These are phyloP conservation scores for Paracamarosporium sp. DNA, from an alignment of 2,329 filamentous ascomycete species.

Conservation along the genomic window DNA sequence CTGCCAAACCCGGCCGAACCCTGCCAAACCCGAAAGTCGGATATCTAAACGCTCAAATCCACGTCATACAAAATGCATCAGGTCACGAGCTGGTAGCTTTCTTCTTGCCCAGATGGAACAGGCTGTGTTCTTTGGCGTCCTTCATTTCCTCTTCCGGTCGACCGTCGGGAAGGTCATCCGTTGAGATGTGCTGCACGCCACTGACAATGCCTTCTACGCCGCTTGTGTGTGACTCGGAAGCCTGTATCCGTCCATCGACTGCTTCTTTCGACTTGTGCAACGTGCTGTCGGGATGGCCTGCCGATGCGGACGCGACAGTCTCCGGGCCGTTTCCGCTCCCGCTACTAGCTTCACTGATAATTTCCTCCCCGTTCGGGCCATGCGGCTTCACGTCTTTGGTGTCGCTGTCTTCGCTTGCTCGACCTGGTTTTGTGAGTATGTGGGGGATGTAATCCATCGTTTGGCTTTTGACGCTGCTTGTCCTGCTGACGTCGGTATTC, in stretches of 20 bases:
- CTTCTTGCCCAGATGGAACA: conserved; percentile 37
- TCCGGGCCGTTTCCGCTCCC: conserved; percentile 23
- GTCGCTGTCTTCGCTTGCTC: conserved; percentile 41
- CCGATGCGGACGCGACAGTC: conserved; percentile 18
- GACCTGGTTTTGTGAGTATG: conserved; percentile 33
- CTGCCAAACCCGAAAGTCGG: neutral
- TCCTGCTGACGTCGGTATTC: conserved; percentile 72
- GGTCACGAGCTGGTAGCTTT: conserved; percentile 22
- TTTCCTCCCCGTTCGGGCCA: conserved; percentile 41
- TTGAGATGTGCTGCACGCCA: conserved; percentile 43
- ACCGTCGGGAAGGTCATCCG: conserved; percentile 52
- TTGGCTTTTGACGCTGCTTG: conserved; percentile 69
- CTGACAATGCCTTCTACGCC: conserved; percentile 28
- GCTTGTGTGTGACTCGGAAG: conserved; percentile 29
- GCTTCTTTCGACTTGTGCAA: conserved; percentile 9
- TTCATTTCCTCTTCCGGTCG: conserved; percentile 49
- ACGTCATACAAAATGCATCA: neutral
- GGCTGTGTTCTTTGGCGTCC: conserved; percentile 38
- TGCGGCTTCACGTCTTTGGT: conserved; percentile 50
- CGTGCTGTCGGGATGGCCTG: conserved; percentile 24
- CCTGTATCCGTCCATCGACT: conserved; percentile 10
- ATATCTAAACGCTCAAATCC: neutral
- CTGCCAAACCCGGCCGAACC: neutral
- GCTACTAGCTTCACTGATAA: conserved; percentile 34
- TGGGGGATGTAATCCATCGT: conserved; percentile 29